Evolutionary conservation across 1,284 basidiomycete genomes (phyloP).

Genomic region (Phellinidium pouzarii): DNA sequence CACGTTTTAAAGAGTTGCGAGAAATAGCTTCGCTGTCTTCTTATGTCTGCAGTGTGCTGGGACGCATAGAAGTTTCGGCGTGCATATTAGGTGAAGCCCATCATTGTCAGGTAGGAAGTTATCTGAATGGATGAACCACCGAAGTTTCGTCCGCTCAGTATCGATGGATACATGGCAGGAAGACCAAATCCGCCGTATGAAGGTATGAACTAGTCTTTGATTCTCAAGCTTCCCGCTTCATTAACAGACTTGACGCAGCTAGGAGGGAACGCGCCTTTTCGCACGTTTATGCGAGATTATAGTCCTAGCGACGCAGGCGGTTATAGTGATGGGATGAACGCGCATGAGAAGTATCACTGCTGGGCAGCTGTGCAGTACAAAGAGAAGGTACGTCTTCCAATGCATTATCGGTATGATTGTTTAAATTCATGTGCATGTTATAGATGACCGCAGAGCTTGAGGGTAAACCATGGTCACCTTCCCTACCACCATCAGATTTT

Average conservation of each 20-base stretch:
- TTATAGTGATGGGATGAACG: conserved; percentile 60
- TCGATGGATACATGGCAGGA: conserved; percentile 96
- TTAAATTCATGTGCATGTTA: conserved; percentile 18
- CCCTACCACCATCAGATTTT: conserved; percentile 47
- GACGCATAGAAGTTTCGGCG: conserved; percentile 82
- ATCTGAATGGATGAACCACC: conserved; percentile 3
- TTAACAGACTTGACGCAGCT: conserved; percentile 38
- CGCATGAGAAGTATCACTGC: conserved; percentile 81
- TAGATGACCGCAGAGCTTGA: conserved; percentile 68
- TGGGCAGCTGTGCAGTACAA: conserved; percentile 91
- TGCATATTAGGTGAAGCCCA: conserved; percentile 65
- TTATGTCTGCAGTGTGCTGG: conserved; percentile 91
- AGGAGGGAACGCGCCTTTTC: conserved; percentile 81
- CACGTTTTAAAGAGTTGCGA: conserved; percentile 26
- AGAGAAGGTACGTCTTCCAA: conserved; percentile 59
- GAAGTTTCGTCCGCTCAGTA: conserved; percentile 86
- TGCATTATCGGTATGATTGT: conserved; percentile 16
- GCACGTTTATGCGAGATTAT: conserved; percentile 72
- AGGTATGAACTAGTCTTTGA: conserved; percentile 42
- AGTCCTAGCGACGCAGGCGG: conserved; percentile 65
- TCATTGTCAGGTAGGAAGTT: neutral
- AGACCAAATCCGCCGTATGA: conserved; percentile 86
- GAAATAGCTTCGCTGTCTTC: conserved; percentile 77
- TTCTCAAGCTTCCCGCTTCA: conserved; percentile 18
- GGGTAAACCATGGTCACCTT: conserved; percentile 66